Conservation (phyloP, 1,284 basidiomycete genomes). For the Peniophora sp. region DNA sequence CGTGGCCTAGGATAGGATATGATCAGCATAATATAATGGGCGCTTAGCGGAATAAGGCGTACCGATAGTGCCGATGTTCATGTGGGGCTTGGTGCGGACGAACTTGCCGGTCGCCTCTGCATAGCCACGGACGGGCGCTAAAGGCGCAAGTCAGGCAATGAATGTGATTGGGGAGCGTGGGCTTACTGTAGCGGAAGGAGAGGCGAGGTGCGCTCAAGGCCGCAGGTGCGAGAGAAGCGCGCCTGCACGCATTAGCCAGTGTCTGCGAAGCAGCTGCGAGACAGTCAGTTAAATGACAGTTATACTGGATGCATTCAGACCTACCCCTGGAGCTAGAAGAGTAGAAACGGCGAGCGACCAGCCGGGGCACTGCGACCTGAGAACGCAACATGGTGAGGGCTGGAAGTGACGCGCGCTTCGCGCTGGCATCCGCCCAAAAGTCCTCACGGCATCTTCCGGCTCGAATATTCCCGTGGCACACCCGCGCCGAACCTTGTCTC, state of each 20-base stretch:
- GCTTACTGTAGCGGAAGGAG: slow-evolving; percentile 6
- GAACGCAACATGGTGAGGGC: slow-evolving; percentile 28
- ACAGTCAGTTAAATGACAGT: neutral
- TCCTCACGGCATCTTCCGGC: slow-evolving; percentile 8
- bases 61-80: slow-evolving; percentile 97
- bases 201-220: slow-evolving; percentile 6
- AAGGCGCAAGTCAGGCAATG: slow-evolving; percentile 2
- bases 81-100: slow-evolving; percentile 85
- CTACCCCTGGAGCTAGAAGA: slow-evolving; percentile 23
- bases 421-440: slow-evolving; percentile 9
- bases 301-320: too few relatives aligned
- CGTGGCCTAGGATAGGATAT: slow-evolving; percentile 52
- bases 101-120: slow-evolving; percentile 72
- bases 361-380: slow-evolving; percentile 42
- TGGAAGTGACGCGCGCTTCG: slow-evolving; percentile 6
- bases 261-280: slow-evolving; percentile 12
- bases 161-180: neutral
- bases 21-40: too few relatives aligned
- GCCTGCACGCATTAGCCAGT: slow-evolving; percentile 7
- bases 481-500: slow-evolving; percentile 1
- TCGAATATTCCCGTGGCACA: neutral
- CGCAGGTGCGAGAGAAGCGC: slow-evolving; percentile 4
- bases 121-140: slow-evolving; percentile 53
- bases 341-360: slow-evolving; percentile 40
- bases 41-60: too few relatives aligned